Evolutionary conservation across 2,329 filamentous ascomycete genomes (phyloP).

Genomic region (Thielaviopsis cerberus): DNA sequence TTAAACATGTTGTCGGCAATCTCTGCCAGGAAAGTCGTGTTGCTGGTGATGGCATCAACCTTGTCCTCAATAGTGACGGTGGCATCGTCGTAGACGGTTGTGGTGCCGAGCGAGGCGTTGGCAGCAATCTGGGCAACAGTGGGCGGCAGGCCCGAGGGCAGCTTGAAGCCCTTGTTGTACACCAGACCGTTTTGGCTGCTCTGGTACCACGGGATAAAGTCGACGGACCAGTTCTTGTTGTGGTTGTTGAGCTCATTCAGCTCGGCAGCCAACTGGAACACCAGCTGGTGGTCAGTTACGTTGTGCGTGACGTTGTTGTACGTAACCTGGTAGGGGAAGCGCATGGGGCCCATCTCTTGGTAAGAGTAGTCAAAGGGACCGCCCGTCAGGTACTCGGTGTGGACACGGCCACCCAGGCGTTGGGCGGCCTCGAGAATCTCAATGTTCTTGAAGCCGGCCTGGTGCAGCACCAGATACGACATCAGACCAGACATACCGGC

Average conservation of each 20-base stretch:
- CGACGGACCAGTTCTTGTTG: conserved; percentile 28
- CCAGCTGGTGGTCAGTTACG: conserved; percentile 44
- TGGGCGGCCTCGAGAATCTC: conserved; percentile 42
- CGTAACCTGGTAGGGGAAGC: conserved; percentile 36
- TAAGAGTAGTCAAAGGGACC: conserved; percentile 45
- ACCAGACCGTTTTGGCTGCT: conserved; percentile 33
- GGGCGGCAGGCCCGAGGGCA: conserved; percentile 33
- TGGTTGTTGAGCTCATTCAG: conserved; percentile 42
- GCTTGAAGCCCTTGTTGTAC: conserved; percentile 26
- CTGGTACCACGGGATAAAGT: conserved; percentile 46
- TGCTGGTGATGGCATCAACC: conserved; percentile 6
- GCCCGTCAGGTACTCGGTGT: conserved; percentile 43
- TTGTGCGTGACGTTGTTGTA: conserved; percentile 37
- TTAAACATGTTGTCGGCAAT: conserved; percentile 25
- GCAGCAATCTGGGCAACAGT: conserved; percentile 28
- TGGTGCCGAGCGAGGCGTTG: conserved; percentile 23
- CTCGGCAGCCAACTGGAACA: conserved; percentile 42
- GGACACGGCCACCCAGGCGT: conserved; percentile 44
- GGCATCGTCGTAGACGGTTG: conserved; percentile 11
- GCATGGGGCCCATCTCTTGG: conserved; percentile 49
- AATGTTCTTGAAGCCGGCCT: conserved; percentile 39
- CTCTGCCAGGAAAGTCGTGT: conserved; percentile 18
- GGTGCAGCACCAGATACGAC: conserved; percentile 32
- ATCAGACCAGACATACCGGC: conserved; percentile 48
- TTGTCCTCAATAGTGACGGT: conserved; percentile 17